Percentiles rank a stretch among this genome's conserved stretches.
Evolutionary conservation across 345 rosid species (phyloP).

Genomic region (Moringa oleifera): DNA sequence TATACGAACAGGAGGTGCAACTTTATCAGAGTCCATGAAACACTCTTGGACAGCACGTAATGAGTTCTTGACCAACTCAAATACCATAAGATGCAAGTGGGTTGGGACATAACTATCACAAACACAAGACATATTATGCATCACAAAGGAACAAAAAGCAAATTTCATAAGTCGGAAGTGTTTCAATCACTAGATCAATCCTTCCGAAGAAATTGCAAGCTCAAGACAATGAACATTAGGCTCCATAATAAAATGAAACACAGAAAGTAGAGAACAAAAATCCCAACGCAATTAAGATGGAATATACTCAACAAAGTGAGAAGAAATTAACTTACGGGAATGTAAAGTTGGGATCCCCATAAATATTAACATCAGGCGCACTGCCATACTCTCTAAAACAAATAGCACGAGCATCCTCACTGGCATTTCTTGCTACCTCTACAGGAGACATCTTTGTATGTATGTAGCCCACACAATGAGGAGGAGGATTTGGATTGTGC

Average conservation of each 20-base stretch:
- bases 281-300: too few species aligned
- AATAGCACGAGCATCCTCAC: constrained; percentile 83
- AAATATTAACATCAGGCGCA: constrained; percentile 72
- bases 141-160: not conserved
- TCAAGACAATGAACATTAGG: too few species aligned
- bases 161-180: not conserved
- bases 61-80: constrained; percentile 93
- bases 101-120: constrained; percentile 70
- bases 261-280: not conserved
- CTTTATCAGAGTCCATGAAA: constrained; percentile 68
- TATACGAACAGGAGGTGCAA: constrained; percentile 70
- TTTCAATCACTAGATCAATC: not conserved
- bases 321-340: constrained; percentile 64
- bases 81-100: constrained; percentile 93
- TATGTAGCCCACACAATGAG: constrained; percentile 77
- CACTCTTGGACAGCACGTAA: constrained; percentile 92
- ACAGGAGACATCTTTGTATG: constrained; percentile 95
- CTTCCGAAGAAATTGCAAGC: too few species aligned
- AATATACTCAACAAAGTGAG: not conserved
- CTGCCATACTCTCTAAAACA: constrained; percentile 88
- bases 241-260: too few species aligned
- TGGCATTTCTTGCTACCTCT: constrained; percentile 78
- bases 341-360: constrained; percentile 87
- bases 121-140: constrained; percentile 6
- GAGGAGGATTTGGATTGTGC: constrained; percentile 91